Conservation (phyloP, 2,329 filamentous ascomycete species). For the Ceratocystis colombiana region DNA sequence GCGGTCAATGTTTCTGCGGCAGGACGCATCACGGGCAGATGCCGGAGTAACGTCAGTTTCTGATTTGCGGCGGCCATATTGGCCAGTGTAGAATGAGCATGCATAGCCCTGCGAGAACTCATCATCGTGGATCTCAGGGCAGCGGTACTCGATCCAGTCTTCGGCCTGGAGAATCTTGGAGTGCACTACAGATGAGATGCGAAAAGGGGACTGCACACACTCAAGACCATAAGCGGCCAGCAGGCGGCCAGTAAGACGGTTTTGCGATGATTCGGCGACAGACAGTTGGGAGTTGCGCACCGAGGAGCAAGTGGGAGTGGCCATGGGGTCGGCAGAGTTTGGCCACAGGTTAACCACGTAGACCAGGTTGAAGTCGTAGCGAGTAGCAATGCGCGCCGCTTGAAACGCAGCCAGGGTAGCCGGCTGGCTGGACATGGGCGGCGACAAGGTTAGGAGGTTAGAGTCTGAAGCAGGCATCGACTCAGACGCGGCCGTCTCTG, state of each 20-base stretch:
- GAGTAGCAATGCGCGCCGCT: constrained; percentile 45
- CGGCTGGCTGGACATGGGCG: constrained; percentile 38
- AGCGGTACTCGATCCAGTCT: constrained; percentile 46
- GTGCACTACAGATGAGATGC: constrained; percentile 43
- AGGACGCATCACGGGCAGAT: constrained; percentile 3
- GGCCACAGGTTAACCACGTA: constrained; percentile 53
- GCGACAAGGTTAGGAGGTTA: constrained; percentile 38
- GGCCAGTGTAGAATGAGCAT: constrained; percentile 43
- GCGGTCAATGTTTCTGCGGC: constrained; percentile 34
- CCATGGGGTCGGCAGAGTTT: constrained; percentile 27
- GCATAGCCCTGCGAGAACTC: constrained; percentile 46
- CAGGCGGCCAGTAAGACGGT: constrained; percentile 40
- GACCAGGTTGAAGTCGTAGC: constrained; percentile 48
- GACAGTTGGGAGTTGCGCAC: constrained; percentile 10
- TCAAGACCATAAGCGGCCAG: constrained; percentile 47
- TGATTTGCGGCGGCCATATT: constrained; percentile 29
- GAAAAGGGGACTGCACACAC: constrained; percentile 43
- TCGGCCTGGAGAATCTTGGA: constrained; percentile 40
- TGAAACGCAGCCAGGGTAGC: constrained; percentile 44
- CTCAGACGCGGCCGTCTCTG: background rate
- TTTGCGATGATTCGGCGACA: constrained; percentile 24
- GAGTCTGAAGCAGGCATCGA: constrained; percentile 28
- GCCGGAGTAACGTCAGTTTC: constrained; percentile 26
- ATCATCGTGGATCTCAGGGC: constrained; percentile 35
- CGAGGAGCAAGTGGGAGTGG: constrained; percentile 14